Evolutionary conservation across 345 rosid genomes (phyloP).

Genomic region (Lumnitzera racemosa): DNA sequence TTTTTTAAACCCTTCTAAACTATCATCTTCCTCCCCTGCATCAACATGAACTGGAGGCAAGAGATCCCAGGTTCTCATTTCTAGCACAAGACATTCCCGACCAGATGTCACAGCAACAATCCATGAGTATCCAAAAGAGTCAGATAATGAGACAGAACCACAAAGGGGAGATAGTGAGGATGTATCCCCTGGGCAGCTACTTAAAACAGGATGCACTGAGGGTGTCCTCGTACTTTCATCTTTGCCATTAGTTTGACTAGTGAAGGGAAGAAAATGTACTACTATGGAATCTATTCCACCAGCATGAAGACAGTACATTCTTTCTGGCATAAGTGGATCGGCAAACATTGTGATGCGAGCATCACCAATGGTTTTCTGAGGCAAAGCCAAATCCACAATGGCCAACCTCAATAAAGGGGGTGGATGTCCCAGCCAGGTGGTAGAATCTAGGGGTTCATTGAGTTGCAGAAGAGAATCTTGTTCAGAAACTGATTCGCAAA

Average conservation of each 20-base stretch:
- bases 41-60: constrained; percentile 65
- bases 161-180: constrained; percentile 42
- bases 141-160: constrained; percentile 64
- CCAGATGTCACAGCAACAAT: constrained; percentile 57
- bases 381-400: constrained; percentile 86
- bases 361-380: constrained; percentile 36
- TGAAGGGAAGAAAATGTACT: constrained; percentile 91
- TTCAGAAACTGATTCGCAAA: constrained; percentile 55
- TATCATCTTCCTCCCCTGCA: constrained; percentile 27
- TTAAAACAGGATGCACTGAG: constrained; percentile 77
- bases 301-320: constrained; percentile 65
- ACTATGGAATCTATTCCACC: constrained; percentile 86
- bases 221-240: constrained; percentile 68
- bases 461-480: constrained; percentile 45
- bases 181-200: constrained; percentile 69
- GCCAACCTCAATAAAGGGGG: constrained; percentile 90
- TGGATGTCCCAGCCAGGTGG: constrained; percentile 80
- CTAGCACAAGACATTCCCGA: constrained; percentile 67
- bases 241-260: constrained; percentile 64
- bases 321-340: constrained; percentile 83
- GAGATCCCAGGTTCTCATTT: constrained; percentile 69
- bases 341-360: constrained; percentile 42
- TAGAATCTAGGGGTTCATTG: constrained; percentile 47
- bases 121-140: constrained; percentile 94
- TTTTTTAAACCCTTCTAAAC: constrained; percentile 24